Conservation (phyloP, 1,284 basidiomycete species). For the Rugiboletus extremiorientalis region DNA sequence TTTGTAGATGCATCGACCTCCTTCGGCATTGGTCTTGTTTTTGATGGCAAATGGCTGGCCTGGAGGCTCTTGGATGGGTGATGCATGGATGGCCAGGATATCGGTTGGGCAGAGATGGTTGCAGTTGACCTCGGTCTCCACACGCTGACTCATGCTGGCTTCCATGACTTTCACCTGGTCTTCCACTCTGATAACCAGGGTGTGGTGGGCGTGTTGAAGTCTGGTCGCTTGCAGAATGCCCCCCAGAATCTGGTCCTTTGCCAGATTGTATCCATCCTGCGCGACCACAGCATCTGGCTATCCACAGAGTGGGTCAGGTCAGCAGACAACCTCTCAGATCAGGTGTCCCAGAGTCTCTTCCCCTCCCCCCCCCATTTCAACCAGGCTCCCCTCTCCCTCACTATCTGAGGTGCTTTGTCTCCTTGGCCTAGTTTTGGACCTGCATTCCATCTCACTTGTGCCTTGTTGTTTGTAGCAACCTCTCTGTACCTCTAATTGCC, state of each 20-base stretch:
- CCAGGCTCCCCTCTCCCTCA: too few relatives aligned
- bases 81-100: background rate
- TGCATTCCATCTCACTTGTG: too few relatives aligned
- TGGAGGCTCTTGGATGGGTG: background rate
- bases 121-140: background rate
- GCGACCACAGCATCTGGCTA: too few relatives aligned
- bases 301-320: too few relatives aligned
- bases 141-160: background rate
- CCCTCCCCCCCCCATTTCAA: too few relatives aligned
- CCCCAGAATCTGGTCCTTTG: background rate
- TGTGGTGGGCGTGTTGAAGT: background rate
- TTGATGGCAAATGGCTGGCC: background rate
- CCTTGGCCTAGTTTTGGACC: too few relatives aligned
- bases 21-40: background rate
- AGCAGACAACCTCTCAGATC: too few relatives aligned
- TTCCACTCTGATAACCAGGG: background rate
- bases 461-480: too few relatives aligned
- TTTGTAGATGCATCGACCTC: background rate
- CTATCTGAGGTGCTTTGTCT: too few relatives aligned
- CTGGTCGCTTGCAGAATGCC: fast-evolving
- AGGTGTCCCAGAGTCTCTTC: too few relatives aligned
- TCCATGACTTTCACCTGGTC: background rate
- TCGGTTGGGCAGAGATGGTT: background rate
- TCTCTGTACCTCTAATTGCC: too few relatives aligned
- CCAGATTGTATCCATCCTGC: background rate